Conservation (phyloP, 208 protist genomes). For the Trypanosoma mega region DNA sequence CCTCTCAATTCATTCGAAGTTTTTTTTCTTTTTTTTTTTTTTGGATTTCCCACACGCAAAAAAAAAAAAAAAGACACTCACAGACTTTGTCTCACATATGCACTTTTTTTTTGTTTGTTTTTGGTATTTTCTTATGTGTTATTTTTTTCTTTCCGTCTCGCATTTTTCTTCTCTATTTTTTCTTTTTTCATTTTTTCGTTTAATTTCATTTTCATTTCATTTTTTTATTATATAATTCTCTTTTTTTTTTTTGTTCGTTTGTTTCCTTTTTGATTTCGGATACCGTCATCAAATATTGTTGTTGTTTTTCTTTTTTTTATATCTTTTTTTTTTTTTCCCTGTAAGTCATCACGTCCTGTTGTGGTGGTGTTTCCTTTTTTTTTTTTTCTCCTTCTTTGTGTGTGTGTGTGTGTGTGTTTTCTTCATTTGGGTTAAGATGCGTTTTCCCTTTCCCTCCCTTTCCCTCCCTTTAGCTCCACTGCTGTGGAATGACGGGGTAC, state of each 20-base stretch:
- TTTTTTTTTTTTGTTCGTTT: neutral
- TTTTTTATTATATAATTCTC: conserved; percentile 8
- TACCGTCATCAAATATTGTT: neutral
- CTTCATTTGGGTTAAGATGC: too few species aligned
- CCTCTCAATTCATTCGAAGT: too few species aligned
- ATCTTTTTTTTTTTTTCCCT: conserved; percentile 7
- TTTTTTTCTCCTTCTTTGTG: conserved; percentile 5
- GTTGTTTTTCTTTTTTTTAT: conserved; percentile 1
- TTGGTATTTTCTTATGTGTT: too few species aligned
- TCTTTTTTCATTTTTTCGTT: neutral
- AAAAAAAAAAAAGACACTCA: too few species aligned
- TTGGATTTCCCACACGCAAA: neutral
- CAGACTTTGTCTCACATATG: too few species aligned
- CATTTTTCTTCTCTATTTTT: conserved; percentile 20
- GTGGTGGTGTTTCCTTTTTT: too few species aligned
- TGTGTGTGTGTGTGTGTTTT: conserved; percentile 7
- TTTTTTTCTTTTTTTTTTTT: conserved; percentile 13
- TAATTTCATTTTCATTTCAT: neutral
- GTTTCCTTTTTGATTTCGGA: conserved; percentile 2
- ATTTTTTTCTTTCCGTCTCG: too few species aligned
- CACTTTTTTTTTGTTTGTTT: too few species aligned
- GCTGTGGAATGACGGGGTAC: conserved; percentile 38
- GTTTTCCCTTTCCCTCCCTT: neutral
- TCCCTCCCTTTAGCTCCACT: conserved; percentile 32
- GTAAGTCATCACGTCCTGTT: too few species aligned